Percentiles rank a stretch among this genome's conserved stretches.
Conservation (phyloP, 176 grass and related monocot genomes). For the Olyra latifolia region DNA sequence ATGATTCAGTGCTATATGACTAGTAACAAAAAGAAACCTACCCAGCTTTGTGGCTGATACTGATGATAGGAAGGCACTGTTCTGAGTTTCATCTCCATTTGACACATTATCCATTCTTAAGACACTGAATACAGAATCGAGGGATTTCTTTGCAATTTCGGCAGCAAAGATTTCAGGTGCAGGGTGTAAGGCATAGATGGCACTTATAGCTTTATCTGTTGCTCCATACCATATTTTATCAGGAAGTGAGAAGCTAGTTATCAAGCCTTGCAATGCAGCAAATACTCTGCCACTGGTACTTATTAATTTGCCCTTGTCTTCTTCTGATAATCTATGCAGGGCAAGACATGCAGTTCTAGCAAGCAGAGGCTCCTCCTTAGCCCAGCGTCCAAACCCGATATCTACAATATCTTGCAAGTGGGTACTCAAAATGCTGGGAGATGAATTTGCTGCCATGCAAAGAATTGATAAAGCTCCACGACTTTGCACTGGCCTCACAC, state of each 20-base stretch:
- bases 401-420: conserved; percentile 95
- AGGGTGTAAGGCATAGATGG: conserved; percentile 77
- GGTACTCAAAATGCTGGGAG: conserved; percentile 66
- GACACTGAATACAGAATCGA: conserved; percentile 59
- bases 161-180: conserved; percentile 75
- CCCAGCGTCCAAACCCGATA: conserved; percentile 94
- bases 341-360: conserved; percentile 89
- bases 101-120: conserved; percentile 34
- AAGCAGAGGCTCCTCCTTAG: conserved; percentile 92
- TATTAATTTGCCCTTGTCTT: conserved; percentile 83
- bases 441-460: conserved; percentile 93
- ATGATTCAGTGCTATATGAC: conserved; percentile 88
- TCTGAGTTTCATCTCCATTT: conserved; percentile 36
- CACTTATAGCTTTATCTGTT: conserved; percentile 76
- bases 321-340: conserved; percentile 79
- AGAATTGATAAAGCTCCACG: conserved; percentile 85
- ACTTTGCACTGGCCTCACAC: conserved; percentile 67
- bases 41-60: conserved; percentile 65
- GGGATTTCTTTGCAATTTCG: conserved; percentile 75
- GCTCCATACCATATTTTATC: conserved; percentile 94
- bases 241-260: conserved; percentile 69
- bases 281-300: conserved; percentile 62
- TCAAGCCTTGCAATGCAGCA: conserved; percentile 57
- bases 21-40: conserved; percentile 86
- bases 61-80: conserved; percentile 38